Conservation (phyloP, 2,329 filamentous ascomycete genomes). For the Verticillium zaregamsianum region DNA sequence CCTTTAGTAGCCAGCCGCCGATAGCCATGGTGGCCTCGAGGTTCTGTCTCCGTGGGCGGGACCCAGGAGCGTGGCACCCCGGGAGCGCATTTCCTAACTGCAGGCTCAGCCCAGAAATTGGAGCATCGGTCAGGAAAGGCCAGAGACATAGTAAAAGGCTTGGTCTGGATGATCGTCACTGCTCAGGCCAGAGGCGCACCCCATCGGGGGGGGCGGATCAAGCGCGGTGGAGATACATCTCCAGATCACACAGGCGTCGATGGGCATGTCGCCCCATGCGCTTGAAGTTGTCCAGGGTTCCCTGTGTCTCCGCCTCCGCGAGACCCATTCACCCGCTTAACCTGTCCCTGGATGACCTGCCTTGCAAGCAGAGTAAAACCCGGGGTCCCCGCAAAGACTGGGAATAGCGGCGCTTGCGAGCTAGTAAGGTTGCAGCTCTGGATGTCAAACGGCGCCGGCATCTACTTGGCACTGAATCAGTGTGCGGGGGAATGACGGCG, state of each 20-base stretch:
- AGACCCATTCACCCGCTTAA: not conserved
- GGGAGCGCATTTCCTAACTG: not conserved
- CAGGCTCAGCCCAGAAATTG: not conserved
- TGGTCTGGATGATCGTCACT: not conserved
- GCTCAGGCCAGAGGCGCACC: not conserved
- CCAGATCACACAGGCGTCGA: not conserved
- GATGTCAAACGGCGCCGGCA: not conserved
- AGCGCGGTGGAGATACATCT: not conserved
- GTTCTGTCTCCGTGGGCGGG: not conserved
- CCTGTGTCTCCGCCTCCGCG: not conserved
- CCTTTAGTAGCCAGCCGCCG: not conserved
- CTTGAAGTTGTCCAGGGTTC: not conserved
- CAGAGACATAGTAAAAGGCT: not conserved
- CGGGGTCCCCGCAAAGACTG: not conserved
- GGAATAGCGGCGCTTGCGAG: not conserved
- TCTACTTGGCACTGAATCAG: not conserved
- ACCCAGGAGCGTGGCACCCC: not conserved
- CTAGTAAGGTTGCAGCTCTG: not conserved
- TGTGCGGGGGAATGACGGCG: not conserved
- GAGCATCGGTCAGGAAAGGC: not conserved
- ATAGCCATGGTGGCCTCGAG: not conserved
- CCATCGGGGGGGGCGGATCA: not conserved
- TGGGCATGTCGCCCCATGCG: not conserved
- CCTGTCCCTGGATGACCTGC: not conserved
- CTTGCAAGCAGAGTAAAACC: not conserved